These are phyloP conservation scores for Tylopilus sp. DNA, from an alignment of 1,284 basidiomycete genomes.

Conservation along the genomic window DNA sequence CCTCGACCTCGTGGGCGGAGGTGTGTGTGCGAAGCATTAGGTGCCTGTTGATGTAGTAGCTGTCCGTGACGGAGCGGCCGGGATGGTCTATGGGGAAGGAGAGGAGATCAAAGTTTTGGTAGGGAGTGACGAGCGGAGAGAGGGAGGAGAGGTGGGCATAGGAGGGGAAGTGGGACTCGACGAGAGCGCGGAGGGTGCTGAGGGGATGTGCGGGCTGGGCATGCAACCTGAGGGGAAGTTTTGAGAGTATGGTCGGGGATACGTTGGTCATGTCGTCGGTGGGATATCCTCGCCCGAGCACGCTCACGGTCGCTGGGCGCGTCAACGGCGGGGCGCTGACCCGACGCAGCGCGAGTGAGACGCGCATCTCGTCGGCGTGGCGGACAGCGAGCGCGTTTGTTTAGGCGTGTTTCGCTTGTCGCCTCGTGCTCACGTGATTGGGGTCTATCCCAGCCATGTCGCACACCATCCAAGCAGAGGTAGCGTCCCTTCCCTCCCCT, in stretches of 20 bases:
- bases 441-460: slow-evolving; percentile 20
- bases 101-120: slow-evolving; percentile 96
- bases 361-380: slow-evolving; percentile 17
- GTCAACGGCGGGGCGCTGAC: slow-evolving; percentile 22
- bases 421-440: no score
- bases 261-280: slow-evolving; percentile 84
- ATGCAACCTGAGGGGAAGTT: slow-evolving; percentile 71
- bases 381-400: slow-evolving; percentile 17
- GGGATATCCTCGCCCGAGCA: slow-evolving; percentile 61
- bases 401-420: slow-evolving; percentile 18
- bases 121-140: slow-evolving; percentile 86
- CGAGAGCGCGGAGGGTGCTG: slow-evolving; percentile 76
- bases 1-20: slow-evolving; percentile 94
- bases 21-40: slow-evolving; percentile 97
- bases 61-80: slow-evolving; percentile 85
- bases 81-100: slow-evolving; percentile 94
- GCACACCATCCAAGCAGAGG: slow-evolving; percentile 19
- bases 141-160: slow-evolving; percentile 69
- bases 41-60: slow-evolving; percentile 91
- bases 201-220: slow-evolving; percentile 80
- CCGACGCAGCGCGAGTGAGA: slow-evolving; percentile 8
- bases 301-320: slow-evolving; percentile 26
- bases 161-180: slow-evolving; percentile 79
- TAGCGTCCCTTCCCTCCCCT: slow-evolving; percentile 9
- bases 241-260: slow-evolving; percentile 79